phyloP scores from a whole-genome alignment of 1,284 basidiomycete species.

The Gymnopus androsaceus region DNA sequence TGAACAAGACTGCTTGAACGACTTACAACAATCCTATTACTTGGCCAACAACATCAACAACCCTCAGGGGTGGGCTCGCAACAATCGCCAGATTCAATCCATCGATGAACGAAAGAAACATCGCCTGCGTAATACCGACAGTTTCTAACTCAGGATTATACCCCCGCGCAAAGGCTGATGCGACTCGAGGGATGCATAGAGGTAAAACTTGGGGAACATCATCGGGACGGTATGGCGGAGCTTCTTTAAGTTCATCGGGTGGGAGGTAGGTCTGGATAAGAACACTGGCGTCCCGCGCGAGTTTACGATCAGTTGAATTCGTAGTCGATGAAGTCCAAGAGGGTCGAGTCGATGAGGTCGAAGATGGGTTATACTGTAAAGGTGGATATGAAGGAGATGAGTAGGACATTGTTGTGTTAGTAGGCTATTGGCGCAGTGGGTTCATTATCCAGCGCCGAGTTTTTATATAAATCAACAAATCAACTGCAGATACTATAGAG shows the following conservation, averaged over 20 bases:
- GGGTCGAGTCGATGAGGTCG: no score
- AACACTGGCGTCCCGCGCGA: slow-evolving; percentile 7
- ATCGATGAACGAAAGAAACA: slow-evolving; percentile 26
- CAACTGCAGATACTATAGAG: no score
- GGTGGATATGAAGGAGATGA: no score
- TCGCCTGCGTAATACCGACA: slow-evolving; percentile 21
- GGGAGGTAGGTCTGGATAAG: slow-evolving; percentile 12
- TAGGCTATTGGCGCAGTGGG: no score
- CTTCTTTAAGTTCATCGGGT: background rate
- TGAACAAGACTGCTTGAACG: background rate
- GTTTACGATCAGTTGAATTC: slow-evolving; percentile 7
- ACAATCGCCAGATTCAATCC: slow-evolving; percentile 29
- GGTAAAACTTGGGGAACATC: slow-evolving; percentile 20
- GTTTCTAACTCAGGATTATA: slow-evolving; percentile 20
- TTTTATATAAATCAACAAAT: no score
- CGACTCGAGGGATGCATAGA: slow-evolving; percentile 24
- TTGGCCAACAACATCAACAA: slow-evolving; percentile 22
- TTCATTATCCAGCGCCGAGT: no score
- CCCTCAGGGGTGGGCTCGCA: slow-evolving; percentile 23
- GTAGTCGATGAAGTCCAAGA: no score
- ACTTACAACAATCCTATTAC: slow-evolving; percentile 28
- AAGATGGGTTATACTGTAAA: no score
- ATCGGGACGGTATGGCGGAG: background rate
- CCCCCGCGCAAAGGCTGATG: slow-evolving; percentile 24
- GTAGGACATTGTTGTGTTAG: no score